Evolutionary conservation across 768 basidiomycete species (phyloP).

Genomic region (Amanita jacksonii): DNA sequence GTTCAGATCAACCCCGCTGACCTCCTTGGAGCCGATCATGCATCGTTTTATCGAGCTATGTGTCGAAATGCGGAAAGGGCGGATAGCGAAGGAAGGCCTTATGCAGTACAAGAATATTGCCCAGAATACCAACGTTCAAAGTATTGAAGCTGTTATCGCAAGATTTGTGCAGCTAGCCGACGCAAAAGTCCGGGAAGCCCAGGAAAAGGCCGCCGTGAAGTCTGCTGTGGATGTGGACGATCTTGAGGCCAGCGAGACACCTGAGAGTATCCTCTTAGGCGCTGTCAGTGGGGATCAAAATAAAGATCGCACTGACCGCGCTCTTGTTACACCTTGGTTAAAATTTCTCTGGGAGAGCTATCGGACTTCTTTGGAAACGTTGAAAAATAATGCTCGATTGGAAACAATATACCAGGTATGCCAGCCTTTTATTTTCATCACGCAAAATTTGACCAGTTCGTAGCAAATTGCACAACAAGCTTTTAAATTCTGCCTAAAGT

Average conservation of each 20-base stretch:
- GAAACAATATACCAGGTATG: slow-evolving; percentile 91
- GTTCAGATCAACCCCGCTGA: slow-evolving; percentile 84
- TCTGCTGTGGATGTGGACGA: slow-evolving; percentile 83
- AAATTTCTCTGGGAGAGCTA: slow-evolving; percentile 99
- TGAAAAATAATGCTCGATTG: slow-evolving; percentile 90
- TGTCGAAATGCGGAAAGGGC: slow-evolving; percentile 88
- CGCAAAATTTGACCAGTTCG: slow-evolving; percentile 1
- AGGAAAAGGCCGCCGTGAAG: slow-evolving; percentile 77
- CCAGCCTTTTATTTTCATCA: slow-evolving; percentile 7
- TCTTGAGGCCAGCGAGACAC: slow-evolving; percentile 91
- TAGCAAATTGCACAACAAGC: slow-evolving; percentile 96
- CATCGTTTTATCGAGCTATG: slow-evolving; percentile 93
- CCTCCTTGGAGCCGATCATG: slow-evolving; percentile 91
- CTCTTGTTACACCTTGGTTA: slow-evolving; percentile 94
- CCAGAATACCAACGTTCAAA: slow-evolving; percentile 83
- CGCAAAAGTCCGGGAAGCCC: slow-evolving; percentile 74
- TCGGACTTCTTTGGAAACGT: slow-evolving; percentile 87
- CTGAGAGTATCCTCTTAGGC: slow-evolving; percentile 82
- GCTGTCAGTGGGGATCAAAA: slow-evolving; percentile 86
- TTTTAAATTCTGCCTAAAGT: slow-evolving; percentile 91
- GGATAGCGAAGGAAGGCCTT: slow-evolving; percentile 89
- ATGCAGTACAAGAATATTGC: slow-evolving; percentile 99
- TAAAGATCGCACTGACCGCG: slow-evolving; percentile 90
- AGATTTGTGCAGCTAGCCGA: slow-evolving; percentile 76
- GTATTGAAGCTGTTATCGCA: slow-evolving; percentile 87